phyloP scores from a whole-genome alignment of 1,284 basidiomycete species.

The Cutaneotrichosporon sp. region DNA sequence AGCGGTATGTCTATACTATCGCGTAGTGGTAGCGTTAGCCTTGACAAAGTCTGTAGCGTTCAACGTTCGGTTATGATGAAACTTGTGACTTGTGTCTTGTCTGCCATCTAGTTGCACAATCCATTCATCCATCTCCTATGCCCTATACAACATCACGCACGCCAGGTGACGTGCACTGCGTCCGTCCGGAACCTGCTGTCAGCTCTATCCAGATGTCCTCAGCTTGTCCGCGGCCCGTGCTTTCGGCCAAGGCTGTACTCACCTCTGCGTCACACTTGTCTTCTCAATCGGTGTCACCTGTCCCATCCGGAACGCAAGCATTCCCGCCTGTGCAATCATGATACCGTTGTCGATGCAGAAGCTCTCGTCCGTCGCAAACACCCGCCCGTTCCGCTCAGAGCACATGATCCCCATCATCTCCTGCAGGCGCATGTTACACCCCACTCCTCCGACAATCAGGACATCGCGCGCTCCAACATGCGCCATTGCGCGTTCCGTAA shows the following conservation, averaged over 20 bases:
- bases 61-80: not conserved
- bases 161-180: conserved; percentile 84
- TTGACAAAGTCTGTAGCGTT: not conserved
- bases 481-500: conserved; percentile 98
- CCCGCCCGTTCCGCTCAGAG: conserved; percentile 76
- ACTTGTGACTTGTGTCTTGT: not conserved
- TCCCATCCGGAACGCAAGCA: conserved; percentile 93
- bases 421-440: conserved; percentile 91
- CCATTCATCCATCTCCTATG: not conserved
- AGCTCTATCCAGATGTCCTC: not conserved
- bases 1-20: conserved; percentile 24
- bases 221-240: not conserved
- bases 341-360: conserved; percentile 99
- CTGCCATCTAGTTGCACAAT: not conserved
- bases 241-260: not conserved
- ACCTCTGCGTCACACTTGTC: conserved; percentile 88
- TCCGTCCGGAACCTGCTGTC: conserved; percentile 78
- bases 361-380: conserved; percentile 91
- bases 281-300: conserved; percentile 70
- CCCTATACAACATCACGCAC: conserved; percentile 47
- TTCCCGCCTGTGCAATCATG: conserved; percentile 98
- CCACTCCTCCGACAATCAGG: conserved; percentile 95
- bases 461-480: conserved; percentile 96
- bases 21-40: conserved; percentile 5
- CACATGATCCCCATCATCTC: conserved; percentile 99